Evolutionary conservation across 805 yeast species (phyloP).

Genomic region (Suhomyces faveliae): DNA sequence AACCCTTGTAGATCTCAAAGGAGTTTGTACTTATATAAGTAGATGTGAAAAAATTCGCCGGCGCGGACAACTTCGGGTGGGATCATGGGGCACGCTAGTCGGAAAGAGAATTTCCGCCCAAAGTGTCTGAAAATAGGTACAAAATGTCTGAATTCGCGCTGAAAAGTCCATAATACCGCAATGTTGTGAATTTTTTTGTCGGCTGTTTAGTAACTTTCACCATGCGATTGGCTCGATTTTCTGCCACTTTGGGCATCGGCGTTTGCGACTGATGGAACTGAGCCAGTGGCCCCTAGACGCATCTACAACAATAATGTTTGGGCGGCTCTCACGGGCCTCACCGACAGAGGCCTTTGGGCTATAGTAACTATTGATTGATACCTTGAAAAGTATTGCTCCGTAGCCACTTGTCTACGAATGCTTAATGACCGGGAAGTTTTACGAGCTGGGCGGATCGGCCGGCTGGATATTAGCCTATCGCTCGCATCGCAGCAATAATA

Average conservation of each 20-base stretch:
- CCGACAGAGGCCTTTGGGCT: not conserved
- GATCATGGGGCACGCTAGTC: slow-evolving; percentile 4
- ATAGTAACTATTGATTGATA: not conserved
- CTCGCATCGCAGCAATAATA: not conserved
- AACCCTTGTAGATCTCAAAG: not conserved
- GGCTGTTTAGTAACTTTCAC: not conserved
- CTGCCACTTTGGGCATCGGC: not conserved
- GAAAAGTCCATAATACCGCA: not conserved
- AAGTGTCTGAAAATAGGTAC: not conserved
- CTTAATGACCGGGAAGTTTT: no score
- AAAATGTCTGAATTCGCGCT: slow-evolving; percentile 1
- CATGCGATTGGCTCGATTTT: slow-evolving; percentile 1
- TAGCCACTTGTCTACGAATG: not conserved
- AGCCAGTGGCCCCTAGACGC: not conserved
- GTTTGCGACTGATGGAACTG: not conserved
- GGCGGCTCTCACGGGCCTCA: no score
- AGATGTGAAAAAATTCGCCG: not conserved
- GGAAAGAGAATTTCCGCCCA: not conserved
- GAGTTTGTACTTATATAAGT: not conserved
- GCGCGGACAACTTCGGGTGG: slow-evolving; percentile 6
- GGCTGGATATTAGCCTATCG: not conserved
- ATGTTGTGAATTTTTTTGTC: not conserved
- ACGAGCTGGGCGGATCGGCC: not conserved
- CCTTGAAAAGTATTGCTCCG: not conserved
- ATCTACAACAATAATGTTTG: not conserved